These are phyloP conservation scores for Plantago major DNA, from an alignment of 257 asterid species.

Conservation along the genomic window DNA sequence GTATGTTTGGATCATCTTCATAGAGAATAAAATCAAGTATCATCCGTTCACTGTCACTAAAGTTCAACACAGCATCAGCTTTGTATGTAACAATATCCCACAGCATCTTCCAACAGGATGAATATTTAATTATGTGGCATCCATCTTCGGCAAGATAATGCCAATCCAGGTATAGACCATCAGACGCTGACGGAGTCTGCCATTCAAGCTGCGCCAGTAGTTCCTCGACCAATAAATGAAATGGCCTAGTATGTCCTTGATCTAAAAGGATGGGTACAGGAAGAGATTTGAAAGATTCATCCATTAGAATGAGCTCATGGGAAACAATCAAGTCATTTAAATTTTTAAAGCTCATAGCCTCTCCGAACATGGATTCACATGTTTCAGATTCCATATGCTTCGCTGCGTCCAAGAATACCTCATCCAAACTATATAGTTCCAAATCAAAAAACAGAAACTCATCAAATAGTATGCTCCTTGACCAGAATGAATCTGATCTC, in stretches of 20 bases:
- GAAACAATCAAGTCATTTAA: slow-evolving; percentile 62
- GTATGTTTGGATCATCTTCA: slow-evolving; percentile 34
- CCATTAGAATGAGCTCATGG: slow-evolving; percentile 73
- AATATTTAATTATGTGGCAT: slow-evolving; percentile 32
- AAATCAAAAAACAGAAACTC: slow-evolving; percentile 52
- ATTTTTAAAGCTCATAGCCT: slow-evolving; percentile 58
- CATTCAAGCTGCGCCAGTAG: slow-evolving; percentile 45
- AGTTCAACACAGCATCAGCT: slow-evolving; percentile 34
- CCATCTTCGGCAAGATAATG: slow-evolving; percentile 60
- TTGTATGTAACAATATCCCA: slow-evolving; percentile 47
- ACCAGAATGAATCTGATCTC: slow-evolving; percentile 27
- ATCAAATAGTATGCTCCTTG: slow-evolving; percentile 40
- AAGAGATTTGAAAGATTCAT: slow-evolving; percentile 69
- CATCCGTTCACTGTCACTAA: slow-evolving; percentile 35
- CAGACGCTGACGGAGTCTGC: slow-evolving; percentile 65
- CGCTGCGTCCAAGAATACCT: slow-evolving; percentile 39
- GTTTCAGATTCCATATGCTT: slow-evolving; percentile 43
- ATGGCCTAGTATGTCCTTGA: slow-evolving; percentile 33
- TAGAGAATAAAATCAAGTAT: slow-evolving; percentile 57
- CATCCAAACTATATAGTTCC: slow-evolving; percentile 39
- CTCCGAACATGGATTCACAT: slow-evolving; percentile 55
- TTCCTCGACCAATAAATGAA: slow-evolving; percentile 43
- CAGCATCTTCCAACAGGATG: slow-evolving; percentile 39
- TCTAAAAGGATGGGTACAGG: slow-evolving; percentile 72
- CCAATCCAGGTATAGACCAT: slow-evolving; percentile 90